phyloP scores from a whole-genome alignment of 2,329 filamentous ascomycete species.

The Cercospora sojina region DNA sequence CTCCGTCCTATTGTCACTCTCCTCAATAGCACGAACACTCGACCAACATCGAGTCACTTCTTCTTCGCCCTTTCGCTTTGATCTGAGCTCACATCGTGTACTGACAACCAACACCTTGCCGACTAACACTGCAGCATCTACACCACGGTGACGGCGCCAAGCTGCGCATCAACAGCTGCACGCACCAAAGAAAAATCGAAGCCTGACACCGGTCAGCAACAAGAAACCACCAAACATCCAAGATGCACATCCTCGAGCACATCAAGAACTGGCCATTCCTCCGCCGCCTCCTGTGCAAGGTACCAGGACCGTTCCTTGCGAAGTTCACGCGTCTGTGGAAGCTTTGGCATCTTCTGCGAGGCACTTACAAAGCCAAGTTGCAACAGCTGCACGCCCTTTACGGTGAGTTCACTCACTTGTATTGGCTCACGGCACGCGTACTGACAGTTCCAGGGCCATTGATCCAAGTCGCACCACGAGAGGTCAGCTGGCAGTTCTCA shows the following conservation, averaged over 20 bases:
- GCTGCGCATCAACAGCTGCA: background rate
- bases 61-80: background rate
- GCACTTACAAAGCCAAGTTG: constrained; percentile 23
- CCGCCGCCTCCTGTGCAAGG: constrained; percentile 10
- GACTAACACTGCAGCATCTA: background rate
- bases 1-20: background rate
- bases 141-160: background rate
- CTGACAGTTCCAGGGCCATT: constrained; percentile 18
- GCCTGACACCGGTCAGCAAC: background rate
- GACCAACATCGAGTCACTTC: background rate
- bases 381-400: constrained; percentile 19
- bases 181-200: background rate
- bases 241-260: constrained; percentile 5
- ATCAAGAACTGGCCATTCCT: constrained; percentile 11
- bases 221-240: background rate
- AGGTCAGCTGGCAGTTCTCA: constrained; percentile 6
- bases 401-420: constrained; percentile 13
- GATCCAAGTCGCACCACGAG: constrained; percentile 22
- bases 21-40: background rate
- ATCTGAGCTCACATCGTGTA: background rate
- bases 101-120: background rate
- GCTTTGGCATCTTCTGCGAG: constrained; percentile 21
- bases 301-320: constrained; percentile 27
- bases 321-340: constrained; percentile 27
- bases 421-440: background rate